Conservation (phyloP, 306 rosid genomes). For the Vigna trinervia region DNA sequence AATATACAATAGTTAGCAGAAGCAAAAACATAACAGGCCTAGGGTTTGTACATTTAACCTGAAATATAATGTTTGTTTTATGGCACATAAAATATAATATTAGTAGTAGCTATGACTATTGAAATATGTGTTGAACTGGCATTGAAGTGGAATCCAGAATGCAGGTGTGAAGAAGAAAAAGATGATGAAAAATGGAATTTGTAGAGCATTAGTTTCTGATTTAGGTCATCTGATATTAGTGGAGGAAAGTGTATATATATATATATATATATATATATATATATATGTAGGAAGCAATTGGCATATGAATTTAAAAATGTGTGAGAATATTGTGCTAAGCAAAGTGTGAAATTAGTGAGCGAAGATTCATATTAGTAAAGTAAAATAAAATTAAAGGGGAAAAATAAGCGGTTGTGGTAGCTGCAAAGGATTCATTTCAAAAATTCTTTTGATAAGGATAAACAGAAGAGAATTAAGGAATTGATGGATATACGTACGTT, state of each 20-base stretch:
- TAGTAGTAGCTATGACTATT: background rate
- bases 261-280: too few species aligned
- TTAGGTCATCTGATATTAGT: background rate
- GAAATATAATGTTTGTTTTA: background rate
- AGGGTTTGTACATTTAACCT: background rate
- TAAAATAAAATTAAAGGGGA: background rate
- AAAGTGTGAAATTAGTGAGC: slow-evolving; percentile 18
- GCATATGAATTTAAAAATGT: background rate
- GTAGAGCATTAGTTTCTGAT: background rate
- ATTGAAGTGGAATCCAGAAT: slow-evolving; percentile 1
- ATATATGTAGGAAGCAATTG: background rate
- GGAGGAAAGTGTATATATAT: slow-evolving; percentile 14
- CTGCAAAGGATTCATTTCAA: slow-evolving; percentile 31
- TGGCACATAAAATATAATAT: background rate
- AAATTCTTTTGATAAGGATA: slow-evolving; percentile 23
- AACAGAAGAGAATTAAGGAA: slow-evolving; percentile 25
- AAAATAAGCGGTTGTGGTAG: slow-evolving; percentile 22
- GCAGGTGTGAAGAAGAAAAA: background rate
- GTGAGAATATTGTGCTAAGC: slow-evolving; percentile 37
- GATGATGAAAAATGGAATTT: background rate
- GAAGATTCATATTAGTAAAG: slow-evolving; percentile 36
- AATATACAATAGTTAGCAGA: background rate
- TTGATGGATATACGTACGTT: slow-evolving; percentile 41
- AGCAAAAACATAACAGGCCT: background rate
- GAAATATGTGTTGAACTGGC: background rate